Evolutionary conservation across 164 flowering plant genomes (phyloP).

Genomic region (Chimonanthus salicifolius): DNA sequence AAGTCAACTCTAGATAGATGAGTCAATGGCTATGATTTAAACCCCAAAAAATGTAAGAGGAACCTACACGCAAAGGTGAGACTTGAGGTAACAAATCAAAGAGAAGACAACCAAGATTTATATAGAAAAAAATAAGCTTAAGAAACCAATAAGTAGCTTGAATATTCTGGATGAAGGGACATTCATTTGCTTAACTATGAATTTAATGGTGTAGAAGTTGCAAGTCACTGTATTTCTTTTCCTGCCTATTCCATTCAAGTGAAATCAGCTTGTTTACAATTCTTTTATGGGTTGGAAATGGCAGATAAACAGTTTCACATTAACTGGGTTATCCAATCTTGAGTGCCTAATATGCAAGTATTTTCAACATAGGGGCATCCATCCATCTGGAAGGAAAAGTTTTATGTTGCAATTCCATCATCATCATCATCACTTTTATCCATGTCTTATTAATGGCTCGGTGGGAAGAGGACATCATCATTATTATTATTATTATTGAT

Average conservation of each 20-base stretch:
- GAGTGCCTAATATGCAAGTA: neutral
- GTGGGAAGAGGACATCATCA: slow-evolving; percentile 78
- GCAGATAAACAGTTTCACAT: neutral
- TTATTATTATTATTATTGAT: too few species aligned
- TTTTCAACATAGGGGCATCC: neutral
- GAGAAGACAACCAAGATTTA: too few species aligned
- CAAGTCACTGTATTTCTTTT: neutral
- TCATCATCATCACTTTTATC: neutral
- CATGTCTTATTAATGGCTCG: slow-evolving; percentile 24
- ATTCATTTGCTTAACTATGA: neutral
- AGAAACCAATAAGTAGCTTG: neutral
- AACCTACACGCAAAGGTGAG: too few species aligned
- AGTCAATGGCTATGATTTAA: too few species aligned
- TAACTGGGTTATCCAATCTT: neutral
- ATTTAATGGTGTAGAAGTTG: neutral
- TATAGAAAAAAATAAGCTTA: neutral
- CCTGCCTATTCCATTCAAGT: neutral
- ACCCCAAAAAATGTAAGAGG: too few species aligned
- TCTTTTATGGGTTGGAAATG: neutral
- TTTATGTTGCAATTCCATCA: neutral
- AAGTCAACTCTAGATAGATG: too few species aligned
- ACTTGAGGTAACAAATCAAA: too few species aligned
- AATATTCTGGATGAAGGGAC: neutral
- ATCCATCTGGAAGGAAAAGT: neutral
- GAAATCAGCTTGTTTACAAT: neutral